phyloP scores from a whole-genome alignment of 768 basidiomycete genomes.

The Lactarius hatsudake region DNA sequence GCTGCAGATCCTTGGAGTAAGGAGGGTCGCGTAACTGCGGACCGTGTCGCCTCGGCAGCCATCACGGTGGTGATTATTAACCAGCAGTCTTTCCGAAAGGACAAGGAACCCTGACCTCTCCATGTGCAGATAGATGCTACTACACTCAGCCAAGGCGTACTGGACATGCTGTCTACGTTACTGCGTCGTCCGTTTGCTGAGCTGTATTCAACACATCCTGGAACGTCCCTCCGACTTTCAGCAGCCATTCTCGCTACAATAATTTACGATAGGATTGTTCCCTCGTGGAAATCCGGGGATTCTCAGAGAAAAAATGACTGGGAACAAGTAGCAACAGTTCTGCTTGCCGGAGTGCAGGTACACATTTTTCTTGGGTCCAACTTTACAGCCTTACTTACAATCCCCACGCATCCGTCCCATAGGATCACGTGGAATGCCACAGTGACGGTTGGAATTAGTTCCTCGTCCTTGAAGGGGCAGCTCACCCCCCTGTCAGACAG shows the following conservation, averaged over 20 bases:
- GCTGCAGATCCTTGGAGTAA: constrained; percentile 28
- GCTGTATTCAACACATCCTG: constrained; percentile 22
- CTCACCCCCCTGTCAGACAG: constrained; percentile 7
- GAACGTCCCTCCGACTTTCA: constrained; percentile 23
- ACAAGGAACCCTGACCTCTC: not conserved
- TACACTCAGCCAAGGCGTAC: not conserved
- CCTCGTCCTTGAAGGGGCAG: too few relatives aligned
- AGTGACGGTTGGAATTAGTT: constrained; percentile 10
- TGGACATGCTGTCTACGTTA: constrained; percentile 7
- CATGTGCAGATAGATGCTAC: not conserved
- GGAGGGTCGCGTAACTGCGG: constrained; percentile 21
- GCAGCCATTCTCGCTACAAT: constrained; percentile 21
- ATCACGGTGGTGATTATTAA: constrained; percentile 20
- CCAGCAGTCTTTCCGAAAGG: not conserved
- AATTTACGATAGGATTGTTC: constrained; percentile 17
- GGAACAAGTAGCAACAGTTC: constrained; percentile 21
- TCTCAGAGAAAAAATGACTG: constrained; percentile 12
- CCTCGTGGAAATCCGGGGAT: constrained; percentile 5
- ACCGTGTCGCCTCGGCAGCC: constrained; percentile 16
- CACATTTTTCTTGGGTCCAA: not conserved
- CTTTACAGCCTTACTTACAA: not conserved
- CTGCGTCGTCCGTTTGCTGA: constrained; percentile 23
- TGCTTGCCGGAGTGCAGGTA: constrained; percentile 27
- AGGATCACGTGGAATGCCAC: constrained; percentile 26
- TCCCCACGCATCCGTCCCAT: not conserved